Evolutionary conservation across 805 yeast genomes (phyloP), one percentile per base, ranked within the genome.

Genomic region (Metschnikowia vanudenii): DNA sequence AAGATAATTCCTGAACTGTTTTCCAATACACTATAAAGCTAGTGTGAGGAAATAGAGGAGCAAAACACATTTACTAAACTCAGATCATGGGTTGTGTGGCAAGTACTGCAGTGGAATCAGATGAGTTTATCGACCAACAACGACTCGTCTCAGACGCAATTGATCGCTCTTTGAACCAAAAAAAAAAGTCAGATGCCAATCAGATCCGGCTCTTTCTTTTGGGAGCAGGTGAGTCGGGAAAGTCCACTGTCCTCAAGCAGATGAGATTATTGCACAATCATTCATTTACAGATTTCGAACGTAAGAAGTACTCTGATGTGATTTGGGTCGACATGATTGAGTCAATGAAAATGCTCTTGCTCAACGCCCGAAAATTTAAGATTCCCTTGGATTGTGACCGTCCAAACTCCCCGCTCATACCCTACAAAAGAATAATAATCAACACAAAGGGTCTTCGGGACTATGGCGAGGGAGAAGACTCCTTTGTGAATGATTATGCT

Each of bases 151-250:
- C 83, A 48, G 84, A 79, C 50, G 79, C 76, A 5, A 82, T 87
- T 42, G 91, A 85, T 53, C 83, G 81, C 57, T 68, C 81, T 14
- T 60, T 86, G 45, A 76, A 73, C 51, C 67, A 73, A 51, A 78
- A 53, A 32, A 78, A 75, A 50, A 78, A 76, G 48, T 68, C 72
- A 39, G 82, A 78, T 38, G 79, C 75, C 56, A 78, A 79, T 49
- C 84, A 79, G 54, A 76, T 85, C 30, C 88, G 85, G 62, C 71
- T 92, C 50, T 66, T 92, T 33, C 71, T 92, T n/a, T 68, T 90
- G 30, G 97, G 98, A 35, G 88, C 98, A 0, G 98, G 97, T 4
- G 98, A 91, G 62, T 83, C 92, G 42, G 97, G 98, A 5, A 91
- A 91, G 62, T 86, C 96, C 2, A 91, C 98, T 0, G 96, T 91